A percentile compares a stretch with the other conserved stretches of the same genome.
Conservation (phyloP, 2,329 filamentous ascomycete genomes). For the Colletotrichum sublineola region DNA sequence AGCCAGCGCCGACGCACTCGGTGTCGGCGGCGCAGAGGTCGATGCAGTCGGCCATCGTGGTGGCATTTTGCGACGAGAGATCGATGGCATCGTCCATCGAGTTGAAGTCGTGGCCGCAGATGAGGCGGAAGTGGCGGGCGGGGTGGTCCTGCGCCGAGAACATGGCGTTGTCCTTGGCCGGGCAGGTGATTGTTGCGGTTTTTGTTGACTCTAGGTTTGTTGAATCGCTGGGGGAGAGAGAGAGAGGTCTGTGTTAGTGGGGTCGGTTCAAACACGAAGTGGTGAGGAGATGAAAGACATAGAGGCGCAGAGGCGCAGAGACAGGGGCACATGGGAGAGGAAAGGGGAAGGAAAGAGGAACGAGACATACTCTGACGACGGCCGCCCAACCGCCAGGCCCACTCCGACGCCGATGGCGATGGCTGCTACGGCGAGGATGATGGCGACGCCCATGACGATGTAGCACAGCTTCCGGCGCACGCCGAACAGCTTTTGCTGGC, state of each 20-base stretch:
- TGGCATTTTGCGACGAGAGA: conserved; percentile 32
- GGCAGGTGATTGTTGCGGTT: conserved; percentile 41
- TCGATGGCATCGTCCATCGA: conserved; percentile 38
- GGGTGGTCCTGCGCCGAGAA: conserved; percentile 31
- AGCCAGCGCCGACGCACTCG: conserved; percentile 44
- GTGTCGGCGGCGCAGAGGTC: conserved; percentile 43
- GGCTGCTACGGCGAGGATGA: conserved; percentile 42
- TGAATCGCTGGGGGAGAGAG: background rate
- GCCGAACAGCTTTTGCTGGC: conserved; percentile 42
- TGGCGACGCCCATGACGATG: conserved; percentile 42
- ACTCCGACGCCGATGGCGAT: conserved; percentile 45
- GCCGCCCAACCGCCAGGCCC: conserved; percentile 43
- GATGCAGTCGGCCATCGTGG: conserved; percentile 45
- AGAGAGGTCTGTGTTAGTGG: background rate
- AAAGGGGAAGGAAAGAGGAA: no score
- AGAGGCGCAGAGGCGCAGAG: background rate
- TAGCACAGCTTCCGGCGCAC: conserved; percentile 44
- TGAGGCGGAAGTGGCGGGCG: conserved; percentile 36
- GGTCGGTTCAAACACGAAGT: no score
- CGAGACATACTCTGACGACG: conserved; percentile 19
- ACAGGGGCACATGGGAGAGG: background rate
- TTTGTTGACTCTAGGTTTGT: conserved; percentile 21
- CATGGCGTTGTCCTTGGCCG: conserved; percentile 37
- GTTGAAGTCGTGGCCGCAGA: conserved; percentile 45
- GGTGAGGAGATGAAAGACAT: background rate